Conservation (phyloP, 2,329 filamentous ascomycete genomes). For the Fusarium compactum region DNA sequence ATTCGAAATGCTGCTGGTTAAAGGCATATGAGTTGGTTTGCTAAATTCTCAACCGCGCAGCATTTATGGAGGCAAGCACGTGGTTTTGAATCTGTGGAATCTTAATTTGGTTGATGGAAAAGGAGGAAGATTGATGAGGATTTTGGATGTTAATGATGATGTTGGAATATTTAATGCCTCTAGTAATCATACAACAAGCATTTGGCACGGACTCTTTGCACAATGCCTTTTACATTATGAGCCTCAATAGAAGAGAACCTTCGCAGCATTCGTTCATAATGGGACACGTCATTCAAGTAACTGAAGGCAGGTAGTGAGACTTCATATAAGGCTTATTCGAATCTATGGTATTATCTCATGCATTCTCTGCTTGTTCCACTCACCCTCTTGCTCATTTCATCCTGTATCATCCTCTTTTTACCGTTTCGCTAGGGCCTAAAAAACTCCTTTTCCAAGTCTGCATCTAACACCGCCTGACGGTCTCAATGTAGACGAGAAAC, state of each 20-base stretch:
- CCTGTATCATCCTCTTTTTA: conserved; percentile 30
- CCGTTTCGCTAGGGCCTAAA: conserved; percentile 37
- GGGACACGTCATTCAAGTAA: not conserved
- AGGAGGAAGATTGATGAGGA: not conserved
- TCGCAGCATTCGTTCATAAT: too few species aligned
- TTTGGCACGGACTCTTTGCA: not conserved
- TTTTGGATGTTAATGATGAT: not conserved
- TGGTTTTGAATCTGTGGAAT: not conserved
- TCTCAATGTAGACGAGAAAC: conserved; percentile 16
- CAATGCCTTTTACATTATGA: not conserved
- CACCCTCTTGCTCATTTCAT: conserved; percentile 7
- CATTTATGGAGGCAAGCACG: not conserved
- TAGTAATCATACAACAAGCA: not conserved
- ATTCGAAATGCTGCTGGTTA: conserved; percentile 62
- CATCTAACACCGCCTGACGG: conserved; percentile 15
- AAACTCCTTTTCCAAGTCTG: conserved; percentile 39
- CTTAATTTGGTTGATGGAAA: not conserved
- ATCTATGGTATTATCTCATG: conserved; percentile 43
- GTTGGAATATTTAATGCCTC: not conserved
- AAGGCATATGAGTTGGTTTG: too few species aligned
- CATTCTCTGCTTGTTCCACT: conserved; percentile 2
- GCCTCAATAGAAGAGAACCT: not conserved
- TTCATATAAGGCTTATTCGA: conserved; percentile 37
- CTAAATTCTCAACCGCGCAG: not conserved
- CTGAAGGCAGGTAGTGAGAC: conserved; percentile 3